Conservation (phyloP, 1,284 basidiomycete genomes). For the Rhodofomes roseus region DNA sequence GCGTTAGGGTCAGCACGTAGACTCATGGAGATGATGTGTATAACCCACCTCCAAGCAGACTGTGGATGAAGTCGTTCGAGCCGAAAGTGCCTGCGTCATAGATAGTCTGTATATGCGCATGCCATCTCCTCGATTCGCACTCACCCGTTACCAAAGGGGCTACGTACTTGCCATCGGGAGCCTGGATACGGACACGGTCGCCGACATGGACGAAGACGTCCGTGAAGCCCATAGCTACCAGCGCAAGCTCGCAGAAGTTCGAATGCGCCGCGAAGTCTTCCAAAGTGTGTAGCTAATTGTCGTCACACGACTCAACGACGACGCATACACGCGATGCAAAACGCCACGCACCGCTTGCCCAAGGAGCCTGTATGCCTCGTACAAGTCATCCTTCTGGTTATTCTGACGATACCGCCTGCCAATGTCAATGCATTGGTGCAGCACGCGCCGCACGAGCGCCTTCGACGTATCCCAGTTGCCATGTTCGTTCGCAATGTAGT, state of each 20-base stretch:
- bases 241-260: constrained; percentile 81
- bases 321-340: not conserved
- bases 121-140: constrained; percentile 7
- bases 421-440: constrained; percentile 70
- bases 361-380: constrained; percentile 80
- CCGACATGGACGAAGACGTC: constrained; percentile 92
- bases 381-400: constrained; percentile 68
- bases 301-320: not conserved
- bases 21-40: not conserved
- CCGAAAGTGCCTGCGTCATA: constrained; percentile 73
- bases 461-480: constrained; percentile 88
- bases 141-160: constrained; percentile 84
- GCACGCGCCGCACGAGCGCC: constrained; percentile 72
- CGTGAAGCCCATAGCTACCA: constrained; percentile 70
- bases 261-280: constrained; percentile 91
- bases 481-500: constrained; percentile 88
- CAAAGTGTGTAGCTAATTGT: constrained; percentile 67
- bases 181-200: constrained; percentile 72
- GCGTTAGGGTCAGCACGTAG: constrained; percentile 4
- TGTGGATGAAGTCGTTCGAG: constrained; percentile 82
- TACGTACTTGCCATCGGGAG: constrained; percentile 74
- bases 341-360: constrained; percentile 55
- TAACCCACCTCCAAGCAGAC: constrained; percentile 60
- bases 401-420: constrained; percentile 57
- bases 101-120: not conserved